Conservation (phyloP, 2,329 filamentous ascomycete species). For the Pyrenophora teres region DNA sequence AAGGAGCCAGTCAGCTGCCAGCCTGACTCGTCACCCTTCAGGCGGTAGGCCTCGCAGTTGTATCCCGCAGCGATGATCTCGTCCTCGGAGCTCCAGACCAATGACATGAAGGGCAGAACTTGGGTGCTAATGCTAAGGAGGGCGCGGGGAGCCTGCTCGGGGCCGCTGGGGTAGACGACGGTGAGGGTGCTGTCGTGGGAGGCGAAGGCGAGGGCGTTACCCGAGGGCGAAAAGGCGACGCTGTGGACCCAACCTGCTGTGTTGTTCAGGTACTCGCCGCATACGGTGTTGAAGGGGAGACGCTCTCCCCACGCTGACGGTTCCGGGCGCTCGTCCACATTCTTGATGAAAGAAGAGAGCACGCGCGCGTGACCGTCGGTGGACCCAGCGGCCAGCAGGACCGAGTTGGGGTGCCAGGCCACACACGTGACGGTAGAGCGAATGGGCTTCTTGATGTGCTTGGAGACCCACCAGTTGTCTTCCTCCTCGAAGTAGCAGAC, state of each 20-base stretch:
- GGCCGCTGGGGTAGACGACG: constrained; percentile 89
- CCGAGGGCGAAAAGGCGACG: constrained; percentile 89
- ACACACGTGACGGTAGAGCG: constrained; percentile 95
- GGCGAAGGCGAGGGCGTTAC: constrained; percentile 90
- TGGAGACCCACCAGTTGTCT: constrained; percentile 99
- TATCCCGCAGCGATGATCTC: constrained; percentile 97
- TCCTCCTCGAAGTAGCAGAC: constrained; percentile 99
- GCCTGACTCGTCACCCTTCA: constrained; percentile 75
- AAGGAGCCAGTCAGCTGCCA: constrained; percentile 85
- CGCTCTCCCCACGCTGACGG: constrained; percentile 92
- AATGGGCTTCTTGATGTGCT: constrained; percentile 99
- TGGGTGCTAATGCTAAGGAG: constrained; percentile 89
- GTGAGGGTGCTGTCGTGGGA: constrained; percentile 97
- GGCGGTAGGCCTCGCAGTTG: constrained; percentile 85
- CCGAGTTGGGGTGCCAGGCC: constrained; percentile 96
- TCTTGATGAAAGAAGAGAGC: constrained; percentile 95
- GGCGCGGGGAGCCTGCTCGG: constrained; percentile 88
- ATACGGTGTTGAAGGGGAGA: constrained; percentile 96
- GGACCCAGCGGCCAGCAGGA: constrained; percentile 91
- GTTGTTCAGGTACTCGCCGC: constrained; percentile 94
- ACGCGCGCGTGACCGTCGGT: constrained; percentile 96
- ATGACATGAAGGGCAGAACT: constrained; percentile 85
- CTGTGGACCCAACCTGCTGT: constrained; percentile 96
- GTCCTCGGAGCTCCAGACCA: constrained; percentile 88
- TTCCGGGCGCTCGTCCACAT: constrained; percentile 82